A percentile compares a stretch with the other conserved stretches of the same genome.
Conservation (phyloP, 1,139 yeast genomes). For the Arxiozyma slooffiae region DNA sequence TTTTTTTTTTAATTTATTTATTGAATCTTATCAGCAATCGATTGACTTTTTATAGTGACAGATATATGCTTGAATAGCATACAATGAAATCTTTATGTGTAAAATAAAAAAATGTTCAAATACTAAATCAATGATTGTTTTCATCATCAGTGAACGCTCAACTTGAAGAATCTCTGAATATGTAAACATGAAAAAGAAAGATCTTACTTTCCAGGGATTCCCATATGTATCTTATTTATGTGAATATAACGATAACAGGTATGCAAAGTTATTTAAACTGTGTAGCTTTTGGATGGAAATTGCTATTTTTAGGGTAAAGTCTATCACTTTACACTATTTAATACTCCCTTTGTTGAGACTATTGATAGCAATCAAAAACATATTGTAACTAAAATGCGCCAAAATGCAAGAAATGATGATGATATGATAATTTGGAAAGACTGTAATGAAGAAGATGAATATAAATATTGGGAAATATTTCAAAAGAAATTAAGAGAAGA, state of each 20-base stretch:
- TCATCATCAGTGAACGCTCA: constrained; percentile 64
- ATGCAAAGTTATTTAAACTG: constrained; percentile 77
- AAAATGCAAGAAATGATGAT: constrained; percentile 53
- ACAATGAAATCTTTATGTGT: constrained; percentile 75
- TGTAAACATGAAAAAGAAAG: constrained; percentile 71
- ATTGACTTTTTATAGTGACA: background rate
- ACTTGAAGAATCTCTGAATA: constrained; percentile 41
- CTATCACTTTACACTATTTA: constrained; percentile 55
- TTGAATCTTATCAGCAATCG: background rate
- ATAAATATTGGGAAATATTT: constrained; percentile 78
- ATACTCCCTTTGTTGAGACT: constrained; percentile 50
- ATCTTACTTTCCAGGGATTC: constrained; percentile 52
- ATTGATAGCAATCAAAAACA: constrained; percentile 37
- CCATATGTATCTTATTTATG: constrained; percentile 39
- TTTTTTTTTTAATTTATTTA: too few relatives aligned
- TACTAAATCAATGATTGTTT: constrained; percentile 71
- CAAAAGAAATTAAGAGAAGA: constrained; percentile 58
- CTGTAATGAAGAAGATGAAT: constrained; percentile 97
- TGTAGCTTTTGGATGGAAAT: constrained; percentile 49
- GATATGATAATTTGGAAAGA: constrained; percentile 93
- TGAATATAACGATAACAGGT: constrained; percentile 81
- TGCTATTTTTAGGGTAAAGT: constrained; percentile 57
- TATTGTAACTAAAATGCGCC: constrained; percentile 59
- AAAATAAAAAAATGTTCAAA: constrained; percentile 96
- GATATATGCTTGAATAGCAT: background rate